These are phyloP conservation scores for Cercophora newfieldiana DNA, from an alignment of 495 filamentous ascomycete genomes.

Conservation along the genomic window DNA sequence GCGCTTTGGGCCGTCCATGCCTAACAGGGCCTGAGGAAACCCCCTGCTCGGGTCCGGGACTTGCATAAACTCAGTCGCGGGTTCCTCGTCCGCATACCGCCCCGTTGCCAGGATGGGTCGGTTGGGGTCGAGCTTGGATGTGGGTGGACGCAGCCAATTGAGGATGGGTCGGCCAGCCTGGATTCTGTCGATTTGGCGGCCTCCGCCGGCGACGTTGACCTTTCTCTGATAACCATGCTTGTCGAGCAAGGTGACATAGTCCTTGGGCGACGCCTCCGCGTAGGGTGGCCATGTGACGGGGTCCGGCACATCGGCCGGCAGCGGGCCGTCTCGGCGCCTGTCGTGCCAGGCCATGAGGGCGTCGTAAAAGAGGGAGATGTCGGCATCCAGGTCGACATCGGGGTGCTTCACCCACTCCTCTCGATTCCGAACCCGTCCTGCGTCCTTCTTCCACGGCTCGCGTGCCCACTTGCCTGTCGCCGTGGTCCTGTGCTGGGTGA, in stretches of 20 bases:
- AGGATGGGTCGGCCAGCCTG: conserved; percentile 1
- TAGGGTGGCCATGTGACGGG: background rate
- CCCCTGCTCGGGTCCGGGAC: conserved; percentile 1
- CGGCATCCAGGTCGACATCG: background rate
- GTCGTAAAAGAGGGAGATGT: background rate
- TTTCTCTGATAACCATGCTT: background rate
- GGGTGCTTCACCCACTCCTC: background rate
- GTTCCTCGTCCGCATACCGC: background rate
- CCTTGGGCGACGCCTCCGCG: background rate
- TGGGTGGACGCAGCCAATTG: background rate
- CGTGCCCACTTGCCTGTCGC: background rate
- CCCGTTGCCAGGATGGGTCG: background rate
- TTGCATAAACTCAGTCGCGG: background rate
- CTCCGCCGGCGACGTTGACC: background rate
- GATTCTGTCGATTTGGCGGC: background rate
- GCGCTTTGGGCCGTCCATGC: background rate
- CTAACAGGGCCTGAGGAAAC: background rate
- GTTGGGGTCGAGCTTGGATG: conserved; percentile 3
- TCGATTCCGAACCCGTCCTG: background rate
- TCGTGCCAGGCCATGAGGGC: background rate
- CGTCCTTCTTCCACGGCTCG: background rate
- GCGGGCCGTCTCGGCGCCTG: background rate
- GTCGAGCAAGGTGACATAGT: background rate
- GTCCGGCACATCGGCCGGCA: background rate
- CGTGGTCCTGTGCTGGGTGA: conserved; percentile 3